Evolutionary conservation across 331 rosid genomes (phyloP), one percentile per base, ranked within the genome.

Genomic region (Erythrophleum ivorense): DNA sequence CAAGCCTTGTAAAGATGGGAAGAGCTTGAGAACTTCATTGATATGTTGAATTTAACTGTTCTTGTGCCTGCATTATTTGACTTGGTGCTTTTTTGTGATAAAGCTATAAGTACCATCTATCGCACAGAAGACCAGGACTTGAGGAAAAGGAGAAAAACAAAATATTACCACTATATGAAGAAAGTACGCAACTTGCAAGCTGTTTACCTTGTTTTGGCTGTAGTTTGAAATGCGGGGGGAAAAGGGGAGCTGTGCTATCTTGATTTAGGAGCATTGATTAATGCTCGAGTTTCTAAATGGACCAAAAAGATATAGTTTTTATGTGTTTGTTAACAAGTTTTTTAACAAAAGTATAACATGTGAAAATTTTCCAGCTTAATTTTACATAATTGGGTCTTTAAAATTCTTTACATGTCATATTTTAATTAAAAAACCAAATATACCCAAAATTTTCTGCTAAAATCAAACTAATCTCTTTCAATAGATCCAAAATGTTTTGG

Each of bases 1-100:
- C 83, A 54, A 49, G 71, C 89, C 73, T 33, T 85, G 91, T 92
- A 86, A 78, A 85, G 88, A 80, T 88, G 84, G 79, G 84, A 54
- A 79, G 77, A 80, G 76, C 71, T 76, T 80, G 67, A 78, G 74
- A 81, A 79, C 18, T 46, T 79, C 71, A 73, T 79, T 83, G 45
- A 69, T 81, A 31, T 66, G 1, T 65, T 77, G 49, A 68, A 88
- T 80, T 68, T 15, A 45, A 55, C 70, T 76, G 66, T 71, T 86
- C 52, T 40, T 19, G 14, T 84, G 78, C 62, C 80, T 84, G 64
- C 73, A 64, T 79, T 79, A 55, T 66, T 75, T 84, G 75, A 70
- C 33, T 19, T n/a, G 33, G 21, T 53, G 58, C 58, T 53, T 5
- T 52, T 52, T 52, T 18, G 6, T n/a, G 33, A 6, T 57, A 19